phyloP scores from a whole-genome alignment of 2,329 filamentous ascomycete species.

The Calonectria hawksworthii region DNA sequence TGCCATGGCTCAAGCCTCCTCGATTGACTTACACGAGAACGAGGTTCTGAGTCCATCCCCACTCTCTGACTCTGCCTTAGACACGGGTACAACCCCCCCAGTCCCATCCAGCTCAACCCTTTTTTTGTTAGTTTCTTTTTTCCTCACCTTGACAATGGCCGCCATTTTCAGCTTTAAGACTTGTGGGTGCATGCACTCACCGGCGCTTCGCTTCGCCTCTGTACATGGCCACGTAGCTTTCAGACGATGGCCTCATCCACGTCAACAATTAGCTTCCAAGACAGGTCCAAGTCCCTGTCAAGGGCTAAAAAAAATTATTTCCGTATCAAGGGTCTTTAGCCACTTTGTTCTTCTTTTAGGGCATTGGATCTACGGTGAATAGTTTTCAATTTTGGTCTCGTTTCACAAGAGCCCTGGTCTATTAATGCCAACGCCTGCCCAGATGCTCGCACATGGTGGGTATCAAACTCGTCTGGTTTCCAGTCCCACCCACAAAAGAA shows the following conservation, averaged over 20 bases:
- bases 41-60: conserved; percentile 5
- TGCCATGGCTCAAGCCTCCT: conserved; percentile 3
- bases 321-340: conserved; percentile 16
- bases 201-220: conserved; percentile 16
- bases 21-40: conserved; percentile 24
- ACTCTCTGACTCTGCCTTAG: conserved; percentile 23
- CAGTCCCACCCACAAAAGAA: conserved; percentile 33
- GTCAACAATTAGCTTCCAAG: conserved; percentile 12
- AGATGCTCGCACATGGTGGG: conserved; percentile 33
- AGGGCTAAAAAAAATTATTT: neutral
- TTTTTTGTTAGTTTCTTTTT: conserved; percentile 9
- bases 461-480: conserved; percentile 39
- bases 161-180: conserved; percentile 13
- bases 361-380: conserved; percentile 20
- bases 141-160: neutral
- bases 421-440: conserved; percentile 22
- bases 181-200: conserved; percentile 9
- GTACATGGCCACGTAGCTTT: conserved; percentile 28
- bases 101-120: conserved; percentile 8
- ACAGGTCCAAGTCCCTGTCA: neutral
- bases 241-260: conserved; percentile 12
- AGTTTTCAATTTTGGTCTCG: conserved; percentile 18
- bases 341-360: neutral
- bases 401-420: conserved; percentile 34
- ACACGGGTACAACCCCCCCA: conserved; percentile 12